A percentile compares a stretch with the other conserved stretches of the same genome.
Conservation (phyloP, 495 filamentous ascomycete species). For the Hyaloscypha bicolor region DNA sequence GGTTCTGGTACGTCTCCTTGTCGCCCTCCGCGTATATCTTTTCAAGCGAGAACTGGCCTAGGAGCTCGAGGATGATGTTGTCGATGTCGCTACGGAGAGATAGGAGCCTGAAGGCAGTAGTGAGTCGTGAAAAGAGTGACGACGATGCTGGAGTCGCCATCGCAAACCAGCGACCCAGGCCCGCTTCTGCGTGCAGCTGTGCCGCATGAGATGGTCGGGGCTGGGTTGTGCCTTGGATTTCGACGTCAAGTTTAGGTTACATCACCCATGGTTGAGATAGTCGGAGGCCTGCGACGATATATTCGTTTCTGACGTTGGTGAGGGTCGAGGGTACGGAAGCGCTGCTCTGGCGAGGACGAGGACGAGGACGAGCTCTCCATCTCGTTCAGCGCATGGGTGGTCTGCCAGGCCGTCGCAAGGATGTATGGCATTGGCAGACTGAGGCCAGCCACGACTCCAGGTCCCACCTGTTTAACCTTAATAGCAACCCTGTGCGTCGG, state of each 20-base stretch:
- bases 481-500: not conserved
- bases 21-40: constrained; percentile 37
- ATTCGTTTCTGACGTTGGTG: not conserved
- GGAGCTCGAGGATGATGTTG: constrained; percentile 40
- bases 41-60: constrained; percentile 42
- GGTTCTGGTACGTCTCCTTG: constrained; percentile 34
- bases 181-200: not conserved
- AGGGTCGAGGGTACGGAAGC: not conserved
- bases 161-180: constrained; percentile 12
- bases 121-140: constrained; percentile 39
- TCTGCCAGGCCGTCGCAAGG: too few relatives aligned
- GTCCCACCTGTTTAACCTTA: constrained; percentile 12
- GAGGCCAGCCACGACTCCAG: constrained; percentile 2
- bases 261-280: not conserved
- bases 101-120: constrained; percentile 35
- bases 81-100: constrained; percentile 42
- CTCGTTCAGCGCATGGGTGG: not conserved
- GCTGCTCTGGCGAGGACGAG: not conserved
- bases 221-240: not conserved
- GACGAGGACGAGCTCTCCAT: too few relatives aligned
- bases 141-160: constrained; percentile 39
- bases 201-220: constrained; percentile 6
- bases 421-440: not conserved
- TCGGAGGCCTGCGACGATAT: not conserved
- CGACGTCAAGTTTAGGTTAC: constrained; percentile 5